phyloP scores from a whole-genome alignment of 345 rosid species.

The Linum tenue region DNA sequence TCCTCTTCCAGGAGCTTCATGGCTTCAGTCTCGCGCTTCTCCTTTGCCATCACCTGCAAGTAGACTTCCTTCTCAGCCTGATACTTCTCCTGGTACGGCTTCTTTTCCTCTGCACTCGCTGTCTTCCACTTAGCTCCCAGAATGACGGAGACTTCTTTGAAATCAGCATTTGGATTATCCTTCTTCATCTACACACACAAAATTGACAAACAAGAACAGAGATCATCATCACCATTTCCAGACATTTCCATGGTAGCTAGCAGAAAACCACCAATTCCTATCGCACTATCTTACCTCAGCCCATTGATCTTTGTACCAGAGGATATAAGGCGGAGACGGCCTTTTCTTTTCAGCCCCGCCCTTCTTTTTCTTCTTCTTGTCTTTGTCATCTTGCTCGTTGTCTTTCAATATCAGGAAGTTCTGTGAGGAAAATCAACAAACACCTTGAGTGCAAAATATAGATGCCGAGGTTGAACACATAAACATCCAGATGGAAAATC shows the following conservation, averaged over 20 bases:
- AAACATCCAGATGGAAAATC: no score
- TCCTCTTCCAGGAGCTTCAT: conserved; percentile 84
- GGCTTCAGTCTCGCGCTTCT: conserved; percentile 76
- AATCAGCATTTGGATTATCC: conserved; percentile 72
- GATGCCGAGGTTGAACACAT: no score
- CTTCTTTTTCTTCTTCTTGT: conserved; percentile 49
- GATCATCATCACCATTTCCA: background rate
- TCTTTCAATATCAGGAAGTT: conserved; percentile 25
- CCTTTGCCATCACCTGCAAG: conserved; percentile 56
- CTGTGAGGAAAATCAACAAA: background rate
- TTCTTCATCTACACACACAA: conserved; percentile 45
- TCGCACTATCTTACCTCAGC: conserved; percentile 31
- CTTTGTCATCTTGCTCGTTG: conserved; percentile 31
- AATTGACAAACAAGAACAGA: background rate
- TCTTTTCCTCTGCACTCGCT: conserved; percentile 64
- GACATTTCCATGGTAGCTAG: background rate
- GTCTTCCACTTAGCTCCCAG: conserved; percentile 81
- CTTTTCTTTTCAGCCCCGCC: conserved; percentile 59
- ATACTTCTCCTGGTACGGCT: conserved; percentile 87
- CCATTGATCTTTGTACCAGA: conserved; percentile 91
- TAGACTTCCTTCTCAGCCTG: conserved; percentile 63
- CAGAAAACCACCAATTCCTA: background rate
- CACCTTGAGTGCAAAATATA: background rate
- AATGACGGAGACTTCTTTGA: conserved; percentile 66
- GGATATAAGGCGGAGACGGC: conserved; percentile 66